A percentile compares a stretch with the other conserved stretches of the same genome.
Conservation (phyloP, 768 basidiomycete species). For the Suillus plorans region DNA sequence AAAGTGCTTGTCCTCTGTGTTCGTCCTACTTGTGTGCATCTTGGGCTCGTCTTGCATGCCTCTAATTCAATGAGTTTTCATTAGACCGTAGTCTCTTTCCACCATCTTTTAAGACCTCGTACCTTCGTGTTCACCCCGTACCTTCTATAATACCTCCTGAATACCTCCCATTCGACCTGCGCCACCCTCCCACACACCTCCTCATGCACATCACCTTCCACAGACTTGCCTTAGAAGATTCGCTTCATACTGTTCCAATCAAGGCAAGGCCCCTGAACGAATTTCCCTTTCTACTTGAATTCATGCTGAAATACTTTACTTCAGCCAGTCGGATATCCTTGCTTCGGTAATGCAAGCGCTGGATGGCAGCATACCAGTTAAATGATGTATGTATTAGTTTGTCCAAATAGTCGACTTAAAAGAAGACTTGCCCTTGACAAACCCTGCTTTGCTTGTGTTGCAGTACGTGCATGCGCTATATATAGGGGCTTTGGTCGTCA, state of each 20-base stretch:
- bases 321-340: not conserved
- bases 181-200: too few species aligned
- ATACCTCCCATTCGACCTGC: too few species aligned
- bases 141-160: too few species aligned
- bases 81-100: too few species aligned
- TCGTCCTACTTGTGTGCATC: too few species aligned
- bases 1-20: too few species aligned
- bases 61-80: too few species aligned
- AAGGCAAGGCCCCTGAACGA: not conserved
- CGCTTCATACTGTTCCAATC: not conserved
- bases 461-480: not conserved
- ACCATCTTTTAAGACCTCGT: too few species aligned
- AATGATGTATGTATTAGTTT: not conserved
- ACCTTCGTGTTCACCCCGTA: too few species aligned
- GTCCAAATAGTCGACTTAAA: not conserved
- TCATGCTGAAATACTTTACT: not conserved
- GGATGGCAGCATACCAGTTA: not conserved
- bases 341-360: not conserved
- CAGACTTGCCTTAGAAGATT: too few species aligned
- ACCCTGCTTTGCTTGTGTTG: not conserved
- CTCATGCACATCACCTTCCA: too few species aligned
- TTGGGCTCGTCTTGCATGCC: too few species aligned
- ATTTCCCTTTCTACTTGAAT: not conserved
- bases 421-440: not conserved
- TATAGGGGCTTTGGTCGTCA: not conserved